phyloP scores from a whole-genome alignment of 306 rosid genomes.

The Urtica urens region DNA sequence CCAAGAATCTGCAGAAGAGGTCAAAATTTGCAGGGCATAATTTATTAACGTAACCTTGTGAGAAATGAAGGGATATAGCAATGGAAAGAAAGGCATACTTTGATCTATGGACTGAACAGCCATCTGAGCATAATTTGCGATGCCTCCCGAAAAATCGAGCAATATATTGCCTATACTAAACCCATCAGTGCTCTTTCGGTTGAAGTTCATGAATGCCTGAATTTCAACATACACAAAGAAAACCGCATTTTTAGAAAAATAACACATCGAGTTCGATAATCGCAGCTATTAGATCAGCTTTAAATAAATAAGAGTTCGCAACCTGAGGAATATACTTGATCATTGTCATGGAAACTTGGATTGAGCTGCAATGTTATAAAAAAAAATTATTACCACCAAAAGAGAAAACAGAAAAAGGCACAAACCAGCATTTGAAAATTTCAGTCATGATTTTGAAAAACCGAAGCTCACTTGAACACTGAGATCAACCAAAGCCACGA shows the following conservation, averaged over 20 bases:
- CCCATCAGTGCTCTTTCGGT: constrained; percentile 73
- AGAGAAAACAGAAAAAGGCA: not conserved
- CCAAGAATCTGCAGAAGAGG: constrained; percentile 63
- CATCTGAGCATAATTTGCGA: constrained; percentile 71
- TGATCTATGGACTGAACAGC: constrained; percentile 79
- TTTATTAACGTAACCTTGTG: too few relatives aligned
- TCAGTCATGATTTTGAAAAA: not conserved
- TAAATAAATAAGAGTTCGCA: constrained; percentile 5
- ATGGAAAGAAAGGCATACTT: constrained; percentile 32
- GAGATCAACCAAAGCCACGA: constrained; percentile 87
- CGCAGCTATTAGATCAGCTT: too few relatives aligned
- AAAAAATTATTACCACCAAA: too few relatives aligned
- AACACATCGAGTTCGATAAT: too few relatives aligned
- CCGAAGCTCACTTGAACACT: constrained; percentile 48
- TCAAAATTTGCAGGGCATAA: constrained; percentile 8
- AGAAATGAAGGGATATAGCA: too few relatives aligned
- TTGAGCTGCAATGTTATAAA: constrained; percentile 46
- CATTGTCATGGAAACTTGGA: constrained; percentile 70
- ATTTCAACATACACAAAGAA: not conserved
- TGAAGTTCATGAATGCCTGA: constrained; percentile 71
- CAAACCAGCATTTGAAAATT: not conserved
- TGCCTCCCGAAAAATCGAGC: constrained; percentile 67
- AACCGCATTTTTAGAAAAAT: too few relatives aligned
- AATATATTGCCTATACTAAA: constrained; percentile 75
- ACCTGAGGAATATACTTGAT: constrained; percentile 96